Percentiles rank a stretch among this genome's conserved stretches.
Conservation (phyloP, 2,329 filamentous ascomycete genomes). For the Ophiostoma triangulosporum region DNA sequence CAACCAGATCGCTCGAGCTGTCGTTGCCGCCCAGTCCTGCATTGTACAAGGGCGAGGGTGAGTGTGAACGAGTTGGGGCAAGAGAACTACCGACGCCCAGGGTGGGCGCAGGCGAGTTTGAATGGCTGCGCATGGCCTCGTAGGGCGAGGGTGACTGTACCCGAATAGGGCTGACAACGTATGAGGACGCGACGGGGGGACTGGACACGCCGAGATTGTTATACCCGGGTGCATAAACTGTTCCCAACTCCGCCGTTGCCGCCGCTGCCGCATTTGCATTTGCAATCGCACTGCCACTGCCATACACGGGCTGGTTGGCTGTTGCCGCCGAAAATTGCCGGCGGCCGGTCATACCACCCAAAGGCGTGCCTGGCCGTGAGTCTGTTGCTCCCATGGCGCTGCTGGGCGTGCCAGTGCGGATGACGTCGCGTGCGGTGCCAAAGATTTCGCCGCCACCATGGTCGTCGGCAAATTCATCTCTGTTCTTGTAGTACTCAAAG, state of each 20-base stretch:
- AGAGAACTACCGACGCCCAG: conserved; percentile 14
- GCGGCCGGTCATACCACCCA: conserved; percentile 22
- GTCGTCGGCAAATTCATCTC: conserved; percentile 75
- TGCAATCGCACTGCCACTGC: not conserved
- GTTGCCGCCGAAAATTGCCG: conserved; percentile 13
- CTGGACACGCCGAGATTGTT: conserved; percentile 8
- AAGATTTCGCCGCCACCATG: conserved; percentile 65
- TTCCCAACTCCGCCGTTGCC: conserved; percentile 7
- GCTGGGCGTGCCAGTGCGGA: conserved; percentile 49
- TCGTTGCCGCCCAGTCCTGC: conserved; percentile 29
- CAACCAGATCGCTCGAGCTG: conserved; percentile 39
- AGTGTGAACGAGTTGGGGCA: conserved; percentile 24
- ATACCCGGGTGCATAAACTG: conserved; percentile 13
- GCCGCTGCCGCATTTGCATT: not conserved
- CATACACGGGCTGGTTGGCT: not conserved
- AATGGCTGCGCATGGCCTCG: conserved; percentile 1
- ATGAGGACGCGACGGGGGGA: conserved; percentile 6
- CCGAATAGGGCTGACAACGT: not conserved
- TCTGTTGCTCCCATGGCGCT: conserved; percentile 30
- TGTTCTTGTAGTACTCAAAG: conserved; percentile 83
- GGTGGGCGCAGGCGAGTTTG: conserved; percentile 14
- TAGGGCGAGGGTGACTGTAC: conserved; percentile 11
- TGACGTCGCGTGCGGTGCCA: conserved; percentile 44
- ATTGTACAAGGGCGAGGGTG: conserved; percentile 34
- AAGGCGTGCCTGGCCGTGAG: conserved; percentile 39